Percentiles rank a stretch among this genome's conserved stretches.
Conservation (phyloP, 768 basidiomycete genomes). For the Leccinum subgranulosum region DNA sequence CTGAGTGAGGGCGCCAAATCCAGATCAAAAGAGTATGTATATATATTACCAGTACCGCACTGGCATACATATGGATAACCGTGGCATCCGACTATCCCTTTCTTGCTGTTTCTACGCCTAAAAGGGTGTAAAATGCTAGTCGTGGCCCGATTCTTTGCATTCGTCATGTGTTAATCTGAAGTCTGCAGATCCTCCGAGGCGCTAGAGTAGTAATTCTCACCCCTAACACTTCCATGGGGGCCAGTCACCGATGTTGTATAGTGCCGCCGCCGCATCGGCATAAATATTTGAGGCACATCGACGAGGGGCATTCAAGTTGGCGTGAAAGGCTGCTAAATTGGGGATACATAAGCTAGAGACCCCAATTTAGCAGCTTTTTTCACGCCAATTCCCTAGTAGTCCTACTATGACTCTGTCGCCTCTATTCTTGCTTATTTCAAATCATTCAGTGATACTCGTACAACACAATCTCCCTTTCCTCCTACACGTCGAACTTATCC, state of each 20-base stretch:
- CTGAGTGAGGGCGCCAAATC: not conserved
- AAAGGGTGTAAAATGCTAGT: not conserved
- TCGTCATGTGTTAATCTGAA: not conserved
- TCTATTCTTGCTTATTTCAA: no score
- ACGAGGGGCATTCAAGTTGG: no score
- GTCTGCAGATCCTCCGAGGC: not conserved
- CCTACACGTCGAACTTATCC: not conserved
- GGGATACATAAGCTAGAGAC: no score
- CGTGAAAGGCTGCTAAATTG: no score
- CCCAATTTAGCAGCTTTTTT: no score
- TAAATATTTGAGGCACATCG: not conserved
- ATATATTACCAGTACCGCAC: not conserved
- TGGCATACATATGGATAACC: not conserved
- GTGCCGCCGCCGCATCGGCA: not conserved
- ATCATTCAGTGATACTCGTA: no score
- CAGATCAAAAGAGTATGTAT: not conserved
- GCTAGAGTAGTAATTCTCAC: no score
- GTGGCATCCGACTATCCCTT: not conserved
- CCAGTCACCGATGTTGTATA: not conserved
- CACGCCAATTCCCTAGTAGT: no score
- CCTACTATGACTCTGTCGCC: no score
- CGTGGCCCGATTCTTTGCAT: not conserved
- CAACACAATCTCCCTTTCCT: not conserved
- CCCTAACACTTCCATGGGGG: no score
- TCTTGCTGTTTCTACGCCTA: not conserved